Conservation (phyloP, 2,329 filamentous ascomycete genomes). For the Cladosporium velox region DNA sequence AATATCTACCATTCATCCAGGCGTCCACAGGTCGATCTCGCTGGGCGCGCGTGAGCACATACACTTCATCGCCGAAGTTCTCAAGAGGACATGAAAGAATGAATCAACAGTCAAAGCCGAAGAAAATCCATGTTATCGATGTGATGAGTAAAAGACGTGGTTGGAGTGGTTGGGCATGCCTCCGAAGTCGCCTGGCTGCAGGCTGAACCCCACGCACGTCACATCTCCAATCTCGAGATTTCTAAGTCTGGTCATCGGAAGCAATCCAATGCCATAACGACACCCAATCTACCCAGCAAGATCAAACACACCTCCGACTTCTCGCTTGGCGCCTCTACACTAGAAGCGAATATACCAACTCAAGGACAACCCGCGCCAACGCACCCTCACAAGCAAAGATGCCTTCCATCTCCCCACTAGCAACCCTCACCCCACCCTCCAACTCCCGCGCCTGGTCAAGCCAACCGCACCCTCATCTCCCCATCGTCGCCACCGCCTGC, state of each 20-base stretch:
- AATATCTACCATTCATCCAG: too few relatives aligned
- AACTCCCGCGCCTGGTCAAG: constrained; percentile 78
- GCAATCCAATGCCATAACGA: not conserved
- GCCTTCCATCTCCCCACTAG: constrained; percentile 46
- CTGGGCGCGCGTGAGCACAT: not conserved
- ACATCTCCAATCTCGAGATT: constrained; percentile 15
- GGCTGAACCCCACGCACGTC: constrained; percentile 11
- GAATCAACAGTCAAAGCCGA: not conserved
- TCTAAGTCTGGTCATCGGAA: not conserved
- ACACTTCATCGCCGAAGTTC: not conserved
- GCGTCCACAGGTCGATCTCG: too few relatives aligned
- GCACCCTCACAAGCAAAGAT: constrained; percentile 19
- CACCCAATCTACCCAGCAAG: not conserved
- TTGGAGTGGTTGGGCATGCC: not conserved
- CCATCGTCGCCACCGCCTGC: constrained; percentile 85
- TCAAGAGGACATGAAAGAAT: not conserved
- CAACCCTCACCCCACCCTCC: constrained; percentile 56
- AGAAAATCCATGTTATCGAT: not conserved
- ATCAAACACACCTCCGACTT: not conserved
- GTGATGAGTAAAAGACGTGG: not conserved
- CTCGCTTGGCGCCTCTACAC: not conserved
- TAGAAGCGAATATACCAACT: not conserved
- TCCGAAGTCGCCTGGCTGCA: constrained; percentile 8
- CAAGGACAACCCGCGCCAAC: not conserved
- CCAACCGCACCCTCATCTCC: constrained; percentile 80